A percentile compares a stretch with the other conserved stretches of the same genome.
Evolutionary conservation across 305 asterid genomes (phyloP).

Genomic region (Ilex paraguariensis): DNA sequence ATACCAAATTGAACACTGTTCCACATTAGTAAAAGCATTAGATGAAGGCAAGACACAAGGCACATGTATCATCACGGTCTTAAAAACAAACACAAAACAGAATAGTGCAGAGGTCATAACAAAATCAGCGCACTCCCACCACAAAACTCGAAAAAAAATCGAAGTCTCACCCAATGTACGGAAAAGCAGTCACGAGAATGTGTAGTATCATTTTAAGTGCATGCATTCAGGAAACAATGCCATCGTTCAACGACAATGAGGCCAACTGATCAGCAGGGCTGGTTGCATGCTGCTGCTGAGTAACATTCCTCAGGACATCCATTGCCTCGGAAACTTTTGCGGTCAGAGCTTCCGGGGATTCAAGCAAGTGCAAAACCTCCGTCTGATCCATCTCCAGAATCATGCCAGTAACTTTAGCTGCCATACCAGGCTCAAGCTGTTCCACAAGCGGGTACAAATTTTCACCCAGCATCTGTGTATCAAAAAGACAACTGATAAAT

Average conservation of each 20-base stretch:
- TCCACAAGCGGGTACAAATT: conserved; percentile 86
- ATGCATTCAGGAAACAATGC: conserved; percentile 22
- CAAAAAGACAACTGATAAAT: not conserved
- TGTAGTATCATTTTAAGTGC: not conserved
- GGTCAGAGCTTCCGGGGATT: conserved; percentile 79
- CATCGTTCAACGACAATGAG: conserved; percentile 57
- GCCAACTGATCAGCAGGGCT: conserved; percentile 54
- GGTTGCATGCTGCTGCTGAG: conserved; percentile 47
- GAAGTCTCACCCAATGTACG: too few relatives aligned
- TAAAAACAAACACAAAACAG: too few relatives aligned
- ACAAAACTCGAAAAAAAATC: too few relatives aligned
- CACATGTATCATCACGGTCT: too few relatives aligned
- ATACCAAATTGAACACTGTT: too few relatives aligned
- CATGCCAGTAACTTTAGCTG: conserved; percentile 96
- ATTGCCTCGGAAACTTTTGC: conserved; percentile 89
- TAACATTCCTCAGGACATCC: conserved; percentile 73
- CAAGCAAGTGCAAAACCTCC: conserved; percentile 80
- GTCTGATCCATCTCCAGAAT: conserved; percentile 95
- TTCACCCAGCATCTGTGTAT: conserved; percentile 83
- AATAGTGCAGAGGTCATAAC: too few relatives aligned
- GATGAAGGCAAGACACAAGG: too few relatives aligned
- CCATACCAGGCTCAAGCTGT: conserved; percentile 81
- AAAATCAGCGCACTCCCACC: too few relatives aligned
- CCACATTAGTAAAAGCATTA: too few relatives aligned
- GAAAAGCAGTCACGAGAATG: too few relatives aligned